Conservation (phyloP, 495 filamentous ascomycete genomes). For the Podospora anserina region DNA sequence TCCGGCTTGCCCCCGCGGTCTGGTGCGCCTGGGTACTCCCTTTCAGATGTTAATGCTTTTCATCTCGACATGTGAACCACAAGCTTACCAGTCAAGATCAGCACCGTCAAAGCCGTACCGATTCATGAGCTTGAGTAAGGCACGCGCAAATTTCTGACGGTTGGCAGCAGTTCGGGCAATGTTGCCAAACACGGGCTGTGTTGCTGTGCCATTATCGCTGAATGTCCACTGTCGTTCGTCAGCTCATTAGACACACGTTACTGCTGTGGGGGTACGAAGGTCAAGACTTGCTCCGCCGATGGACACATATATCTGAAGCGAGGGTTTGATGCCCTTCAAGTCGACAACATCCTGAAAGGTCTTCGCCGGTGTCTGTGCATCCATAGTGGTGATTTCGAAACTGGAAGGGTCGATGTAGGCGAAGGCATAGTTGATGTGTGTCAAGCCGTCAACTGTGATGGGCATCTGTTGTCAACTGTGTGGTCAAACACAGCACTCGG, state of each 20-base stretch:
- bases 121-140: constrained; percentile 14
- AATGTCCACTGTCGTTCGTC: background rate
- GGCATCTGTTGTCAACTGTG: too few relatives aligned
- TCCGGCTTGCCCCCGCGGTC: constrained; percentile 39
- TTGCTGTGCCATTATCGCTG: constrained; percentile 13
- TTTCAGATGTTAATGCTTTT: too few relatives aligned
- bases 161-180: constrained; percentile 23
- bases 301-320: background rate
- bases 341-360: background rate
- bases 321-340: background rate
- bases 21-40: constrained; percentile 42
- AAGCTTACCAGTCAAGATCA: constrained; percentile 51
- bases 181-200: constrained; percentile 20
- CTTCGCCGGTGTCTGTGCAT: background rate
- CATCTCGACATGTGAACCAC: too few relatives aligned
- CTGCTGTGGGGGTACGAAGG: too few relatives aligned
- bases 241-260: too few relatives aligned
- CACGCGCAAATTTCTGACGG: constrained; percentile 24
- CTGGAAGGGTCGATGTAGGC: background rate
- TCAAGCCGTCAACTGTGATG: background rate
- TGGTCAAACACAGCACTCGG: too few relatives aligned
- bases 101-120: constrained; percentile 40
- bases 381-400: constrained; percentile 4
- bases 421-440: constrained; percentile 5
- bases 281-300: background rate